Percentiles rank a stretch among this genome's conserved stretches.
Conservation (phyloP, 2,329 filamentous ascomycete species). For the Whalleya microplaca region DNA sequence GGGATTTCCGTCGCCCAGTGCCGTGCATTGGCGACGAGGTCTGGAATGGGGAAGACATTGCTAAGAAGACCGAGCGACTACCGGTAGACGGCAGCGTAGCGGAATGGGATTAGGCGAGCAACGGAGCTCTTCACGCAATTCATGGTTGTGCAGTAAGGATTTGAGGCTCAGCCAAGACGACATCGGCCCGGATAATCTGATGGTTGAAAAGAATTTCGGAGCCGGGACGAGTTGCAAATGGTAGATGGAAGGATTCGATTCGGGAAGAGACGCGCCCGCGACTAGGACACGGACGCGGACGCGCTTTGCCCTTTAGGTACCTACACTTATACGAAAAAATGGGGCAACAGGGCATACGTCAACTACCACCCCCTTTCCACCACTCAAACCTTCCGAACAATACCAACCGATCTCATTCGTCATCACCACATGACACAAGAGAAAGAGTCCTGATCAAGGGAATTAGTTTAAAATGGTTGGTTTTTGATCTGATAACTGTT, state of each 20-base stretch:
- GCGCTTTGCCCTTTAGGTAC: neutral
- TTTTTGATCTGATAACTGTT: neutral
- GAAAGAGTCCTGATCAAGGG: neutral
- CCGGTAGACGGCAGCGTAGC: constrained; percentile 1
- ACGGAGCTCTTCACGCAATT: constrained; percentile 8
- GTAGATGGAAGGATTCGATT: neutral
- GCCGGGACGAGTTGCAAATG: constrained; percentile 2
- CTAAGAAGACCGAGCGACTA: neutral
- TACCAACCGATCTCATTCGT: neutral
- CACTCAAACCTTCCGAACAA: neutral
- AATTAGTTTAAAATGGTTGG: neutral
- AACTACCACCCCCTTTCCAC: neutral
- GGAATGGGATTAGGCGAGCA: constrained; percentile 1
- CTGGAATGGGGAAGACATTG: constrained; percentile 35
- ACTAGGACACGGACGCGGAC: neutral
- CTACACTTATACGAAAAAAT: neutral
- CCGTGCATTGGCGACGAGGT: constrained; percentile 41
- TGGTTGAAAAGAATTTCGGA: constrained; percentile 10
- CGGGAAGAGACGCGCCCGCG: neutral
- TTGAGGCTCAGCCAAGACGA: constrained; percentile 2
- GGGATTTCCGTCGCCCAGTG: constrained; percentile 55
- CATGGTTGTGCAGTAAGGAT: constrained; percentile 14
- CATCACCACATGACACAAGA: neutral
- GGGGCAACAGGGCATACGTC: neutral
- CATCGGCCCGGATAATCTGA: constrained; percentile 4